Evolutionary conservation across 164 flowering plant genomes (phyloP), one percentile per base, ranked within the genome.

Genomic region (Echeveria elegans): DNA sequence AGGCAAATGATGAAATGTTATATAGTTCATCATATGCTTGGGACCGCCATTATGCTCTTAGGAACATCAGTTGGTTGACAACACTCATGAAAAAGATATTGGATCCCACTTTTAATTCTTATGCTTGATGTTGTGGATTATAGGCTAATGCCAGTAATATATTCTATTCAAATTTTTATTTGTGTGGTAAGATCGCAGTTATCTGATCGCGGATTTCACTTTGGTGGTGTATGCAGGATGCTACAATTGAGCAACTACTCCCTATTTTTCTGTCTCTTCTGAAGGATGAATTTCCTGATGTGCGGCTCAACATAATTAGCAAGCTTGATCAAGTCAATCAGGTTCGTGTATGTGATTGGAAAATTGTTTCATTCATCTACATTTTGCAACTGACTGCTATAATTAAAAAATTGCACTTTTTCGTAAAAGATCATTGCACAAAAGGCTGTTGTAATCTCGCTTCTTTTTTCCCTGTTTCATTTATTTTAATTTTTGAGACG

Each of bases 261-360:
- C 66, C 66, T 28, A 63, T 63, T 63, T 63, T 63, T 63, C 47
- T 63, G 18, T 63, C 66, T 10, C 66, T 63, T 63, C 47, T 63
- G 45, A 63, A 63, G 66, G 66, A 63, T 63, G 66, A 63, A 15
- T 63, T 63, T 37, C 66, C 66, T n/a, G 66, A 63, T n/a, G 66
- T 63, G 18, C 66, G 66, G 29, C 66, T 63, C 28, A 63, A 63
- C 45, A 63, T 63, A 21, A 63, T 63, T 37, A 63, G 66, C 66
- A 63, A 63, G 29, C 66, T 63, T 19, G 66, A 63, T 63, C 66
- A 63, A 63, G 66, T 63, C 29, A 63, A 63, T n/a, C 66, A 63
- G 66, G 66, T 63, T 37, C n/a, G 47, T 63, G 47, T 10, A 1
- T 5, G 12, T 15, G 18, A n/a, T 36, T 1, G 12, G 16, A 63